Conservation (phyloP, 805 yeast species). For the Hanseniaspora clermontiae region DNA sequence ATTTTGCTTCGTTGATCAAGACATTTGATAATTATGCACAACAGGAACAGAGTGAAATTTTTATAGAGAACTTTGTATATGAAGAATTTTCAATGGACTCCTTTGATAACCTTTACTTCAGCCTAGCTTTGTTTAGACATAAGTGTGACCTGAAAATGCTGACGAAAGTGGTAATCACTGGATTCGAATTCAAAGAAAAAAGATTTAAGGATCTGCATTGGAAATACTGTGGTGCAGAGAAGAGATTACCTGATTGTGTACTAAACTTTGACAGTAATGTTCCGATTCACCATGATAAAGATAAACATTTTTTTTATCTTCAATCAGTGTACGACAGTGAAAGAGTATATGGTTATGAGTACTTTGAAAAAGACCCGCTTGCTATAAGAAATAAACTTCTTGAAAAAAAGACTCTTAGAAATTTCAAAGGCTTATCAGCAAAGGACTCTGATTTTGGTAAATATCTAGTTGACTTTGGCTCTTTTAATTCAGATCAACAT, state of each 20-base stretch:
- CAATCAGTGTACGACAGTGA: neutral
- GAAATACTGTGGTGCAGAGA: neutral
- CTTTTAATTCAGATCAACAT: neutral
- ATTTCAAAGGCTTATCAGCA: neutral
- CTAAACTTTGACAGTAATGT: neutral
- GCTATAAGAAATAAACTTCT: neutral
- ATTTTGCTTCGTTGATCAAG: neutral
- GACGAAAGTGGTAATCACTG: neutral
- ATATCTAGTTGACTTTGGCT: neutral
- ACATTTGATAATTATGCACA: neutral
- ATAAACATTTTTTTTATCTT: neutral
- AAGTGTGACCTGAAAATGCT: neutral
- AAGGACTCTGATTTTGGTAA: neutral
- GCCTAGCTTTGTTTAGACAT: neutral
- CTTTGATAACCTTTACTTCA: conserved; percentile 4
- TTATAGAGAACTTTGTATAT: neutral
- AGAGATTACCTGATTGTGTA: neutral
- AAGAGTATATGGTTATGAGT: neutral
- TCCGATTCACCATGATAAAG: neutral
- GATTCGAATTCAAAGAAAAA: conserved; percentile 4
- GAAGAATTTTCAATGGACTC: conserved; percentile 7
- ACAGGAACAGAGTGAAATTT: neutral
- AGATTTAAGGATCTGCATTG: conserved; percentile 5
- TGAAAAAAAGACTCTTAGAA: neutral
- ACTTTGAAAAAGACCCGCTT: neutral